Evolutionary conservation across 495 filamentous ascomycete species (phyloP), one percentile per base, ranked within the genome.

Genomic region (Penicillium goetzii): DNA sequence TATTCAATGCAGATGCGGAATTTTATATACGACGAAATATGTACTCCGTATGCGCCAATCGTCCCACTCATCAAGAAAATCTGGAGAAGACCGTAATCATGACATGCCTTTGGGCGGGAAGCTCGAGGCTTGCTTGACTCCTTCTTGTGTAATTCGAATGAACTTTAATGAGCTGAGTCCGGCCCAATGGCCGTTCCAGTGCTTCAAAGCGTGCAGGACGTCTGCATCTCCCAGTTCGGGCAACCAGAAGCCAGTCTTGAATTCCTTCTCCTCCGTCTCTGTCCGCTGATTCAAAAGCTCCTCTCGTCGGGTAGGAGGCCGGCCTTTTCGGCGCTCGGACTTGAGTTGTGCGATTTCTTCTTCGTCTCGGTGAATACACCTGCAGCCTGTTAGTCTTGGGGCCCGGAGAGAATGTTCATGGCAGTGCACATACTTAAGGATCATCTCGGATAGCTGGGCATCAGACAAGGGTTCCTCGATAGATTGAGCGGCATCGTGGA

Each of bases 221-320:
- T 82, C 77, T 52, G 68, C 65, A 49, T 88, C 77, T 53, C 78
- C 71, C 36, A 91, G 59, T 61, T 92, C 85, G 1, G 89, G 89
- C 65, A 89, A 72, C 84, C 88, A 91, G 69, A 96, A 96, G 0
- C 95, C 95, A 30, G 88, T 90, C 51, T 86, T 82, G 65, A 91
- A 90, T 78, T 99, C 95, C 70, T 89, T 89, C 66, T 89, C 79
- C 65, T 97, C 91, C 21, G 77, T 77, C 21, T 82, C 81, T 51
- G 90, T 87, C 51, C 86, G 85, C 68, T 93, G 87, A 64, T 83
- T 85, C 26, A 98, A 77, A 5, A 90, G 76, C 72, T 93, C 91
- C 69, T 97, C 92, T 57, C 86, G 85, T 32, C 87, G 84, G 68
- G 85, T 90, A 5, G 93, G 79, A 25, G 96, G 92, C 32, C 95